Percentiles rank a stretch among this genome's conserved stretches.
Evolutionary conservation across 495 filamentous ascomycete species (phyloP).

Genomic region (Penicillium subrubescens): DNA sequence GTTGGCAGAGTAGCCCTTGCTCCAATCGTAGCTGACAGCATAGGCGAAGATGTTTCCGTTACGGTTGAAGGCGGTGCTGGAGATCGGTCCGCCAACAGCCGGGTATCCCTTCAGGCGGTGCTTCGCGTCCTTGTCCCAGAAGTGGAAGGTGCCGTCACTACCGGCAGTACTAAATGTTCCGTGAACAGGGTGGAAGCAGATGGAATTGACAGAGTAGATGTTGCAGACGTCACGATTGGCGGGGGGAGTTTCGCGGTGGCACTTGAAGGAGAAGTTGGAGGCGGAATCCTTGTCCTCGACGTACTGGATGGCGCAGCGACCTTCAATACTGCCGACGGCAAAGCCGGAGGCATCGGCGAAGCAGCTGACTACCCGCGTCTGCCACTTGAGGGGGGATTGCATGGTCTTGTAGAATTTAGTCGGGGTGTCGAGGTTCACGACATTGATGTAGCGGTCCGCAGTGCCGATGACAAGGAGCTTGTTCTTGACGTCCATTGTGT

Average conservation of each 20-base stretch:
- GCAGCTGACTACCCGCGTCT: slow-evolving; percentile 83
- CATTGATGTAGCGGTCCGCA: slow-evolving; percentile 85
- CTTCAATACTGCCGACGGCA: slow-evolving; percentile 85
- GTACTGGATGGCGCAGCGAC: slow-evolving; percentile 86
- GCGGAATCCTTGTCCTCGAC: slow-evolving; percentile 82
- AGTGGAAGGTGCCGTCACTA: slow-evolving; percentile 85
- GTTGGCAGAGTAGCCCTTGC: slow-evolving; percentile 79
- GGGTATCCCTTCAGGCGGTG: slow-evolving; percentile 86
- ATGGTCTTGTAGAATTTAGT: slow-evolving; percentile 79
- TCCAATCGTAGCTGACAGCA: slow-evolving; percentile 93
- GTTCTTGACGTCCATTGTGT: slow-evolving; percentile 81
- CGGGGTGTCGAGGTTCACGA: slow-evolving; percentile 80
- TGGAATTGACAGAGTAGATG: slow-evolving; percentile 87
- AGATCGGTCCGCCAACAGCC: slow-evolving; percentile 78
- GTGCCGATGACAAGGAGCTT: slow-evolving; percentile 80
- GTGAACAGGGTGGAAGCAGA: slow-evolving; percentile 84
- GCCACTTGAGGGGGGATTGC: slow-evolving; percentile 83
- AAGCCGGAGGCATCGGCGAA: slow-evolving; percentile 83
- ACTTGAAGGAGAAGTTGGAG: slow-evolving; percentile 91
- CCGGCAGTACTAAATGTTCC: slow-evolving; percentile 92
- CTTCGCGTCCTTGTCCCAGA: slow-evolving; percentile 90
- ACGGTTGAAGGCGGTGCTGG: slow-evolving; percentile 74
- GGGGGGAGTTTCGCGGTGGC: slow-evolving; percentile 77
- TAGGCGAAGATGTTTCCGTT: slow-evolving; percentile 85
- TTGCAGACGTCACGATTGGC: slow-evolving; percentile 67